Conservation (phyloP, 352 stramenopile species). For the Globisporangium paroecandrum region DNA sequence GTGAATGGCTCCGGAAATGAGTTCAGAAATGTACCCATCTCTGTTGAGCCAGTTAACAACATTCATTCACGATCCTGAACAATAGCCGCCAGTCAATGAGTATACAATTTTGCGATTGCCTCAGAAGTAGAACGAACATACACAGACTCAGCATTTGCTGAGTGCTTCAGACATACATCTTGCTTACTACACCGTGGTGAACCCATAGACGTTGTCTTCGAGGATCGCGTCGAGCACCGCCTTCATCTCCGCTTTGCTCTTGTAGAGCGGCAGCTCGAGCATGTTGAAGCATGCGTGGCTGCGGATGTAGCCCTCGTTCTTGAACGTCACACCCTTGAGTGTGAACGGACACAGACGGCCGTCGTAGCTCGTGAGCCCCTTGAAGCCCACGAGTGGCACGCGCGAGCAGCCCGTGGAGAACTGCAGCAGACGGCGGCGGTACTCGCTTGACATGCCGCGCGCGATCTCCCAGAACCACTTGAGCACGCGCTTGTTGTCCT, state of each 20-base stretch:
- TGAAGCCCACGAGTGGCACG: slow-evolving; percentile 72
- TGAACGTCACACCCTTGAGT: slow-evolving; percentile 48
- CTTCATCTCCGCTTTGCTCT: slow-evolving; percentile 81
- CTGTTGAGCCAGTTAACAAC: neutral
- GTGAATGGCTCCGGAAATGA: neutral
- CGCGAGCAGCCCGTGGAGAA: slow-evolving; percentile 83
- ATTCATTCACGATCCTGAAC: neutral
- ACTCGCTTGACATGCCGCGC: slow-evolving; percentile 78
- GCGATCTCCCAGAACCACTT: slow-evolving; percentile 81
- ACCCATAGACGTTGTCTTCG: slow-evolving; percentile 59
- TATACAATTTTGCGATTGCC: too few species aligned
- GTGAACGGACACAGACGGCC: slow-evolving; percentile 73
- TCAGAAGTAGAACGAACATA: too few species aligned
- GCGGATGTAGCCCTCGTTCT: slow-evolving; percentile 39
- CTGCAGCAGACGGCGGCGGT: slow-evolving; percentile 65
- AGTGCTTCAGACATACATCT: neutral
- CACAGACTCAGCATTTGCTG: neutral
- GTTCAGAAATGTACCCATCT: neutral
- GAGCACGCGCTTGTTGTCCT: slow-evolving; percentile 22
- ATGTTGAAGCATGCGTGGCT: slow-evolving; percentile 82
- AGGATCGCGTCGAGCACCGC: slow-evolving; percentile 58
- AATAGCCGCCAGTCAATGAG: too few species aligned
- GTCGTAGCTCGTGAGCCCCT: slow-evolving; percentile 76
- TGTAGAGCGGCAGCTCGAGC: slow-evolving; percentile 95
- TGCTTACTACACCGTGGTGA: slow-evolving; percentile 33